Percentiles rank a stretch among this genome's conserved stretches.
Evolutionary conservation across 192 early-diverging fungal species (phyloP).

Genomic region (Mortierella hygrophila): DNA sequence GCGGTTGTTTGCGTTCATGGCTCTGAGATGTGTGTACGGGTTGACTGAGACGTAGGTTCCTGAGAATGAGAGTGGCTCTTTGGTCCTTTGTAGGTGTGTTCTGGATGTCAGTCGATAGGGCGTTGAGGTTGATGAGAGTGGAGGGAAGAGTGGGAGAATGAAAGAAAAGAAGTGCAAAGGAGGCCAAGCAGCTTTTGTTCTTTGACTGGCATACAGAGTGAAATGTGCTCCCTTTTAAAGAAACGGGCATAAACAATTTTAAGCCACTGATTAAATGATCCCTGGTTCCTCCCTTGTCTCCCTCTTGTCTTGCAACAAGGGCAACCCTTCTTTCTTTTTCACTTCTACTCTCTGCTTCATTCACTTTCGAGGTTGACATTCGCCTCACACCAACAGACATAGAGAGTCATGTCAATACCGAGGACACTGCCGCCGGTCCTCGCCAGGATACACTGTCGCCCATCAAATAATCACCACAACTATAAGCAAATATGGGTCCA

Average conservation of each 20-base stretch:
- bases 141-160: not conserved
- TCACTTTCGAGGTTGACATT: not conserved
- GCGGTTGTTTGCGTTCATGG: constrained; percentile 33
- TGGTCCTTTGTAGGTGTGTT: not conserved
- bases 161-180: not conserved
- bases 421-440: constrained; percentile 17
- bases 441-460: constrained; percentile 24
- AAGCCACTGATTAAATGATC: constrained; percentile 19
- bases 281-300: not conserved
- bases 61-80: not conserved
- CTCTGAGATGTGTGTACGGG: not conserved
- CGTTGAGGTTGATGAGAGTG: not conserved
- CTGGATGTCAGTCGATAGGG: not conserved
- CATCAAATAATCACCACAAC: not conserved
- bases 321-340: not conserved
- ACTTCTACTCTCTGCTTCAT: not conserved
- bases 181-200: constrained; percentile 4
- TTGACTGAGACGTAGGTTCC: not conserved
- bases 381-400: not conserved
- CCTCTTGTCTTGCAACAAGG: not conserved
- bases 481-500: not conserved
- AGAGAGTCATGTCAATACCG: constrained; percentile 18
- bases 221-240: constrained; percentile 4
- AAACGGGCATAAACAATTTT: constrained; percentile 17
- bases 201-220: not conserved